phyloP scores from a whole-genome alignment of 768 basidiomycete genomes.

The Phanerochaete sordida region DNA sequence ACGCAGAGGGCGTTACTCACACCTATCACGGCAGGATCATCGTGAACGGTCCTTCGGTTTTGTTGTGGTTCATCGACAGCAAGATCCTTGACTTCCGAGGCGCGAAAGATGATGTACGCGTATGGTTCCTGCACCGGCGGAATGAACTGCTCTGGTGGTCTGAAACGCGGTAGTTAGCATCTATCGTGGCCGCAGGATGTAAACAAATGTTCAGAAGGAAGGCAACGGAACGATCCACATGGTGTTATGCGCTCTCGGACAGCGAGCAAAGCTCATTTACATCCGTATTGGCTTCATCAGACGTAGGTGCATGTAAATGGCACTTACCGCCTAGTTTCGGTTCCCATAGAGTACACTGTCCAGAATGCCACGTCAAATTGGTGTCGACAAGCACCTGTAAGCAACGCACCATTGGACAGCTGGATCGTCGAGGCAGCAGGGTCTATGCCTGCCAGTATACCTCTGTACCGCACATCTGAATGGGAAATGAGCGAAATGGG shows the following conservation, averaged over 20 bases:
- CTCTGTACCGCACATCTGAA: conserved; percentile 87
- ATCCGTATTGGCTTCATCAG: conserved; percentile 39
- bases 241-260: conserved; percentile 41
- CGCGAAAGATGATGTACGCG: conserved; percentile 88
- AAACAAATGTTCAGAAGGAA: conserved; percentile 47
- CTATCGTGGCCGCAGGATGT: neutral
- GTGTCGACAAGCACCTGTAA: neutral
- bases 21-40: conserved; percentile 82
- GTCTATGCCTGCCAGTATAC: conserved; percentile 85
- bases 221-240: conserved; percentile 65
- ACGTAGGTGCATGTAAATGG: neutral
- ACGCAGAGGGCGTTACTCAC: conserved; percentile 40
- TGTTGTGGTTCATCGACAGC: conserved; percentile 67
- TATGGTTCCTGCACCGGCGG: conserved; percentile 83
- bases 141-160: conserved; percentile 74
- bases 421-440: conserved; percentile 83
- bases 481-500: conserved; percentile 88
- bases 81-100: conserved; percentile 87
- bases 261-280: conserved; percentile 33
- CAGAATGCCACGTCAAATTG: neutral
- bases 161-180: conserved; percentile 31
- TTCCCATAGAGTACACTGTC: conserved; percentile 82
- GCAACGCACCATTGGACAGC: conserved; percentile 70
- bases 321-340: conserved; percentile 74
- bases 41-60: conserved; percentile 62